phyloP scores from a whole-genome alignment of 495 filamentous ascomycete species.

The Penicillium mononematosum region DNA sequence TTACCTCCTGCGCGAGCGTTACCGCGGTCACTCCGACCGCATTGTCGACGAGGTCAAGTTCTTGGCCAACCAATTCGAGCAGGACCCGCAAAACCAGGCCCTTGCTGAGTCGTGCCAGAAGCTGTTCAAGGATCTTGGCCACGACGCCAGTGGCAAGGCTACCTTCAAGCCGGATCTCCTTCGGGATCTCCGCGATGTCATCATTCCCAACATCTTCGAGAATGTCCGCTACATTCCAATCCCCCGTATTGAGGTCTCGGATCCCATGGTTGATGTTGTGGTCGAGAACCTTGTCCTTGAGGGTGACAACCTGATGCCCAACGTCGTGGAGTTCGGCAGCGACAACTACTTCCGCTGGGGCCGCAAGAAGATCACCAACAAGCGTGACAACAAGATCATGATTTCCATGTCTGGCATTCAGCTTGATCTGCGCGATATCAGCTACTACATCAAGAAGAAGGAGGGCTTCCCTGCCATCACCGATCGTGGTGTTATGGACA shows the following conservation, averaged over 20 bases:
- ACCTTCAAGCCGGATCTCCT: constrained; percentile 89
- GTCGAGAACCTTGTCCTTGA: constrained; percentile 94
- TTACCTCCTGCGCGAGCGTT: constrained; percentile 85
- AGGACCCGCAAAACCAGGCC: constrained; percentile 78
- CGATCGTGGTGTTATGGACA: constrained; percentile 86
- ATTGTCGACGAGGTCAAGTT: constrained; percentile 90
- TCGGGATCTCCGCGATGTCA: constrained; percentile 83
- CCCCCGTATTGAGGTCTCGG: constrained; percentile 90
- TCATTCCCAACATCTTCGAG: constrained; percentile 83
- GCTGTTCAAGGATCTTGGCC: constrained; percentile 84
- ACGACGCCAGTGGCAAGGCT: constrained; percentile 77
- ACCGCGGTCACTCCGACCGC: constrained; percentile 82
- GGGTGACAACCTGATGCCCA: constrained; percentile 95
- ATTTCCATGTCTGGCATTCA: constrained; percentile 87
- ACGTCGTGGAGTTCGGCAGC: constrained; percentile 82
- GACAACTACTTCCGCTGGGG: constrained; percentile 98
- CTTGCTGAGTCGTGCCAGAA: constrained; percentile 75
- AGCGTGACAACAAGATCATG: constrained; percentile 73
- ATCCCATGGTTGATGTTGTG: constrained; percentile 79
- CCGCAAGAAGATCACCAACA: constrained; percentile 78
- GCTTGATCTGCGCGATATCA: constrained; percentile 64
- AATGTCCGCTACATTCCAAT: constrained; percentile 88
- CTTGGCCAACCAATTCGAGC: constrained; percentile 81
- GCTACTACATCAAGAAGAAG: constrained; percentile 95
- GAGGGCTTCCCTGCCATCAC: constrained; percentile 89